Percentiles rank a stretch among this genome's conserved stretches.
Evolutionary conservation across 352 stramenopile species (phyloP).

Genomic region (Pythium insidiosum): DNA sequence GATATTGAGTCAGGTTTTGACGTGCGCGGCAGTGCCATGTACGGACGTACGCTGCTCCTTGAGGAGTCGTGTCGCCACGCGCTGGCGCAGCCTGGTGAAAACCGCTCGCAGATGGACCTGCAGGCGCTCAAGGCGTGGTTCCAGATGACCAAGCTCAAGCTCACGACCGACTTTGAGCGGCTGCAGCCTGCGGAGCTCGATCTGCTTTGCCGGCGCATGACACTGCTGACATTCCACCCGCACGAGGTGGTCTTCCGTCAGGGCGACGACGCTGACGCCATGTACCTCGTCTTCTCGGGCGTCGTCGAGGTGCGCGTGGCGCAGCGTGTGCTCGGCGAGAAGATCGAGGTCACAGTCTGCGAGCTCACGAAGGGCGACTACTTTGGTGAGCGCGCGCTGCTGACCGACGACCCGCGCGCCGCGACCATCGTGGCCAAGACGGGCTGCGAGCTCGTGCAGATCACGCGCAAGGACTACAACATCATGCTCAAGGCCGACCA

Average conservation of each 20-base stretch:
- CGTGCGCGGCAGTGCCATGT: slow-evolving; percentile 27
- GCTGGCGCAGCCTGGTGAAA: slow-evolving; percentile 34
- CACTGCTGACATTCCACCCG: slow-evolving; percentile 29
- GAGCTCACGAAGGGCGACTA: slow-evolving; percentile 61
- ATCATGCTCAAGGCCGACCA: slow-evolving; percentile 69
- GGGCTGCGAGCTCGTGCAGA: slow-evolving; percentile 43
- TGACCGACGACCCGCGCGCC: slow-evolving; percentile 48
- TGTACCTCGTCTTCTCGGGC: slow-evolving; percentile 68
- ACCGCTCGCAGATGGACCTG: slow-evolving; percentile 47
- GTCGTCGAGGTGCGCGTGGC: slow-evolving; percentile 51
- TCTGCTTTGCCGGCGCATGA: slow-evolving; percentile 53
- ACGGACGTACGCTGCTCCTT: slow-evolving; percentile 54
- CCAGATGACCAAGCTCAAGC: slow-evolving; percentile 69
- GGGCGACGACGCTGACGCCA: slow-evolving; percentile 57
- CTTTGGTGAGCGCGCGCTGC: slow-evolving; percentile 60
- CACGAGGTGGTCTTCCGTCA: slow-evolving; percentile 60
- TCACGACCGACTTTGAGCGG: slow-evolving; percentile 58
- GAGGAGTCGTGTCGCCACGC: slow-evolving; percentile 62
- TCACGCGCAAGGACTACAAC: slow-evolving; percentile 64
- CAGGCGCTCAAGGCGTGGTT: slow-evolving; percentile 67
- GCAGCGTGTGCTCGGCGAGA: slow-evolving; percentile 49
- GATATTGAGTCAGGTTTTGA: slow-evolving; percentile 38
- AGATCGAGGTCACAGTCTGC: slow-evolving; percentile 59
- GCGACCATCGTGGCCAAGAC: slow-evolving; percentile 56
- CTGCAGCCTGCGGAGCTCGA: slow-evolving; percentile 53